A percentile compares a stretch with the other conserved stretches of the same genome.
These are phyloP conservation scores for Pythium oligandrum DNA, from an alignment of 352 stramenopile species.

Conservation along the genomic window DNA sequence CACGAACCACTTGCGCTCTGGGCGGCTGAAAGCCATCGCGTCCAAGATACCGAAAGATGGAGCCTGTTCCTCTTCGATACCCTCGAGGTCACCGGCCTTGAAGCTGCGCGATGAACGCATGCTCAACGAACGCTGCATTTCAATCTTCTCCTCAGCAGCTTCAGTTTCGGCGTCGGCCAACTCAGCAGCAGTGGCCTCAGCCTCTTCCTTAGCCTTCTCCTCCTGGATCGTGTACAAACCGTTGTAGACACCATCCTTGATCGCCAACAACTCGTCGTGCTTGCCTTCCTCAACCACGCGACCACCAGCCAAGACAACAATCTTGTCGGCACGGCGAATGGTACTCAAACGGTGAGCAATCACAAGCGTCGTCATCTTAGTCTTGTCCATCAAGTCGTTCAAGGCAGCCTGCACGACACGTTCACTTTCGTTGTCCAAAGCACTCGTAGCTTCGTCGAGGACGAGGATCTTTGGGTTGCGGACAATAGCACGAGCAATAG, in stretches of 20 bases:
- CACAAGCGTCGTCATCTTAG: slow-evolving; percentile 56
- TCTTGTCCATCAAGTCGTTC: slow-evolving; percentile 26
- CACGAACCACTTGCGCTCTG: slow-evolving; percentile 25
- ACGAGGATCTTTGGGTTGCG: slow-evolving; percentile 42
- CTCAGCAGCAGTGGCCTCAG: slow-evolving; percentile 15
- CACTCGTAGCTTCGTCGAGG: slow-evolving; percentile 43
- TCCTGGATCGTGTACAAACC: slow-evolving; percentile 71
- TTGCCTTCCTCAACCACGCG: slow-evolving; percentile 31
- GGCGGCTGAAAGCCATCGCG: too few relatives aligned
- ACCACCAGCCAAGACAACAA: slow-evolving; percentile 27
- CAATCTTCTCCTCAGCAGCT: too few relatives aligned
- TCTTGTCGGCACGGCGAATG: slow-evolving; percentile 46
- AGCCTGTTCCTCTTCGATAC: slow-evolving; percentile 16
- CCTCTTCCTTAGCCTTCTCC: slow-evolving; percentile 3
- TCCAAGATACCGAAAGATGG: neutral
- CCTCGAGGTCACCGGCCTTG: slow-evolving; percentile 23
- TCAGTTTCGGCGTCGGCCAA: slow-evolving; percentile 76
- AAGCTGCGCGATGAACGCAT: slow-evolving; percentile 64
- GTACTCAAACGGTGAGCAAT: slow-evolving; percentile 51
- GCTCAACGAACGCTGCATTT: slow-evolving; percentile 55
- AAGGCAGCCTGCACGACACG: slow-evolving; percentile 40
- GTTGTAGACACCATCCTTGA: slow-evolving; percentile 71
- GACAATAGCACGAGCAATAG: slow-evolving; percentile 18
- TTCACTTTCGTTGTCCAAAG: slow-evolving; percentile 44
- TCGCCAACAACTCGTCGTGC: slow-evolving; percentile 29